Evolutionary conservation across 192 early-diverging fungal genomes (phyloP).

Genomic region (Gaertneriomyces sp.): DNA sequence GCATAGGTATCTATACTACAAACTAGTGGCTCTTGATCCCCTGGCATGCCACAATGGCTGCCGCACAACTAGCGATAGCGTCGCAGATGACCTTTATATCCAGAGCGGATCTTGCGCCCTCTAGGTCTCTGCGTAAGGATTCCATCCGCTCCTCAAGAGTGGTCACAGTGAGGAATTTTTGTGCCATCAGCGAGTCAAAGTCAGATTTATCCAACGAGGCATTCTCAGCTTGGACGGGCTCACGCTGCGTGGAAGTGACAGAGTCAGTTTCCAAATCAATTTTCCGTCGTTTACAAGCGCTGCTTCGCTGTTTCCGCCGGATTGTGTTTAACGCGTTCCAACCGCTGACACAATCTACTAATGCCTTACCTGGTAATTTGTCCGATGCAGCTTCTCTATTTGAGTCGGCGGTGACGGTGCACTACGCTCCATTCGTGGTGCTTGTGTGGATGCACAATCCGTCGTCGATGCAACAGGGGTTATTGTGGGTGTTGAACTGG

Average conservation of each 20-base stretch:
- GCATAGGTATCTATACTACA: neutral
- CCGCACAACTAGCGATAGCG: conserved; percentile 29
- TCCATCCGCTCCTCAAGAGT: conserved; percentile 11
- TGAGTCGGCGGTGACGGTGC: neutral
- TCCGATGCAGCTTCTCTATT: neutral
- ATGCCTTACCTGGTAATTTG: neutral
- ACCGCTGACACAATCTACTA: neutral
- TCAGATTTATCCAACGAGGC: too few species aligned
- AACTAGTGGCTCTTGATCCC: conserved; percentile 2
- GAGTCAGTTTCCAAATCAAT: neutral
- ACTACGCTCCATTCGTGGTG: neutral
- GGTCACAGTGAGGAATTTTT: neutral
- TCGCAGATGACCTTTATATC: conserved; percentile 9
- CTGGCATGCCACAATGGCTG: conserved; percentile 22
- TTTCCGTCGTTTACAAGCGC: conserved; percentile 4
- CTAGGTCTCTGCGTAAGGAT: conserved; percentile 3
- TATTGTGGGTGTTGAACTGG: neutral
- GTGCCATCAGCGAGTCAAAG: too few species aligned
- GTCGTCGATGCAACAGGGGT: neutral
- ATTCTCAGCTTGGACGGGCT: too few species aligned
- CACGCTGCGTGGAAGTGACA: neutral
- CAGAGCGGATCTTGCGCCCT: neutral
- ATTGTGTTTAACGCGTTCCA: neutral
- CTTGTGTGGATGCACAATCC: neutral
- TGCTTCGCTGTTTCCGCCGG: neutral